Conservation (phyloP, 176 grass and related monocot species). For the Musa troglodytarum region DNA sequence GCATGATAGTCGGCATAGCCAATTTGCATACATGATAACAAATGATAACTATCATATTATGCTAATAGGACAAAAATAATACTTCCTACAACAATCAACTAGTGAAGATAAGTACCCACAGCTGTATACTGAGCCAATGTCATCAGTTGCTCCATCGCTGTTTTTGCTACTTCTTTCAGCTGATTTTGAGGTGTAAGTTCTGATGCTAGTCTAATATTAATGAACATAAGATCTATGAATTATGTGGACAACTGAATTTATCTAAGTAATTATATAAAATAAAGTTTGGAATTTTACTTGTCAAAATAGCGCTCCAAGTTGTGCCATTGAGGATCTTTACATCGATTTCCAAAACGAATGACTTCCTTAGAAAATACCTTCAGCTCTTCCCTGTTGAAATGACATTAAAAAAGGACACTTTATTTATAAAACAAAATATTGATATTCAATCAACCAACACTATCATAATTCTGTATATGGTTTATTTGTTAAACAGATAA, state of each 20-base stretch:
- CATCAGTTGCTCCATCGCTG: constrained; percentile 77
- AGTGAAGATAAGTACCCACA: constrained; percentile 44
- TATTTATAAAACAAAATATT: neutral
- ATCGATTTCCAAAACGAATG: constrained; percentile 91
- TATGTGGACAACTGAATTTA: neutral
- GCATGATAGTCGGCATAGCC: neutral
- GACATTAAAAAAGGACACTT: constrained; percentile 10
- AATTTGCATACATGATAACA: neutral
- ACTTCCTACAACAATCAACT: neutral
- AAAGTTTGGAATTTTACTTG: constrained; percentile 39
- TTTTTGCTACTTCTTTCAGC: constrained; percentile 67
- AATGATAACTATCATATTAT: neutral
- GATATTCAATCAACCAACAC: neutral
- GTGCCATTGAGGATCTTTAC: constrained; percentile 99
- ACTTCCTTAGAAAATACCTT: constrained; percentile 90
- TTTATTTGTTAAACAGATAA: neutral
- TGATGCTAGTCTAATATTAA: constrained; percentile 49
- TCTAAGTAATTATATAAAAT: neutral
- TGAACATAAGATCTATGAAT: constrained; percentile 23
- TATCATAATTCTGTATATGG: neutral
- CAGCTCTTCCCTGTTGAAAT: constrained; percentile 77
- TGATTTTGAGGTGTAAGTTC: constrained; percentile 66
- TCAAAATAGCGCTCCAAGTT: constrained; percentile 92
- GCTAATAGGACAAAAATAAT: neutral
- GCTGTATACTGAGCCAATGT: constrained; percentile 78